Conservation (phyloP, 1,284 basidiomycete genomes). For the Sporisorium iseilematis-ciliati region DNA sequence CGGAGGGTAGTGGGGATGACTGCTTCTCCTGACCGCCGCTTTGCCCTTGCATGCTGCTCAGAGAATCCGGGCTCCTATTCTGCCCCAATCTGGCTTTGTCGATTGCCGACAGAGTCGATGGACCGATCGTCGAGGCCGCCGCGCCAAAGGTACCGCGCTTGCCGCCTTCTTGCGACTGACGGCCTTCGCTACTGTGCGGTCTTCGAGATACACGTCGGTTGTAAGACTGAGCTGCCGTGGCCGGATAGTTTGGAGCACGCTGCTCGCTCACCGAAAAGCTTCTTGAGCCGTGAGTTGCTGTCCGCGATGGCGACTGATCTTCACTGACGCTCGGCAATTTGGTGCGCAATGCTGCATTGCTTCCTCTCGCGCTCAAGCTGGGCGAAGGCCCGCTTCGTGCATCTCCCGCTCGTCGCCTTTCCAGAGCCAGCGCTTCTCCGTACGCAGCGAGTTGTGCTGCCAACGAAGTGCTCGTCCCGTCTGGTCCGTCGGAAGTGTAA, state of each 20-base stretch:
- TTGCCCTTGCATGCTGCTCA: conserved; percentile 2
- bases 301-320: conserved; percentile 45
- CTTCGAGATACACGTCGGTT: conserved; percentile 34
- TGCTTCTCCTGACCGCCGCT: not conserved
- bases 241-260: conserved; percentile 27
- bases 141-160: conserved; percentile 10
- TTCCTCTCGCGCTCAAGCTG: conserved; percentile 38
- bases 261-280: conserved; percentile 37
- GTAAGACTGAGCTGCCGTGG: conserved; percentile 46
- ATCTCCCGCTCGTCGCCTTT: conserved; percentile 47
- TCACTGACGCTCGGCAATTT: conserved; percentile 53
- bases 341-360: conserved; percentile 47
- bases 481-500: conserved; percentile 26
- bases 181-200: conserved; percentile 51
- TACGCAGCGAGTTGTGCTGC: conserved; percentile 55
- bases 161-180: conserved; percentile 24
- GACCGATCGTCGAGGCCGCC: conserved; percentile 6
- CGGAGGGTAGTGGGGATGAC: not conserved
- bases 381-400: conserved; percentile 41
- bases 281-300: conserved; percentile 16
- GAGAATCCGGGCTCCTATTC: conserved; percentile 1
- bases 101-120: conserved; percentile 12
- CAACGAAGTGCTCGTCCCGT: conserved; percentile 44
- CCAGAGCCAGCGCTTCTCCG: conserved; percentile 53
- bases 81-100: conserved; percentile 18